A percentile compares a stretch with the other conserved stretches of the same genome.
Conservation (phyloP, 768 basidiomycete species). For the Russula sp. region DNA sequence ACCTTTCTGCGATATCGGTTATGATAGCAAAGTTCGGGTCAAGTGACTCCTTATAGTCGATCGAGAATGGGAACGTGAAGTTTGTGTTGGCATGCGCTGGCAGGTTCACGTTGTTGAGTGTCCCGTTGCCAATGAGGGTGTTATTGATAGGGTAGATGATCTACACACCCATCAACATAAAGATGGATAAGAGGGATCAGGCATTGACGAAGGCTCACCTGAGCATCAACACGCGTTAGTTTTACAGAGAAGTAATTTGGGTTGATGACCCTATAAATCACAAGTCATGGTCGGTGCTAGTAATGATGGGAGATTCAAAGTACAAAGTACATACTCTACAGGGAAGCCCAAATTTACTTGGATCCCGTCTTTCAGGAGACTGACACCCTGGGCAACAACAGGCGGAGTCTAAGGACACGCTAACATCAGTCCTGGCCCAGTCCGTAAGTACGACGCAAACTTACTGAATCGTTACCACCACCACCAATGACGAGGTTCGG, state of each 20-base stretch:
- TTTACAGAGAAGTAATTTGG: conserved; percentile 74
- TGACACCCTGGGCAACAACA: conserved; percentile 4
- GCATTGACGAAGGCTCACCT: conserved; percentile 33
- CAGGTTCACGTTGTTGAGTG: conserved; percentile 35
- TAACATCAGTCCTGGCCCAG: not conserved
- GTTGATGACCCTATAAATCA: conserved; percentile 55
- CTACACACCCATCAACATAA: conserved; percentile 30
- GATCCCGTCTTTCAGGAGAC: conserved; percentile 7
- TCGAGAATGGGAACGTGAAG: conserved; percentile 68
- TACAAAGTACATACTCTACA: conserved; percentile 12
- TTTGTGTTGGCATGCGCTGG: conserved; percentile 48
- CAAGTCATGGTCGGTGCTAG: conserved; percentile 6
- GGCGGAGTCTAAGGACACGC: not conserved
- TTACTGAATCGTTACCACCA: conserved; percentile 34
- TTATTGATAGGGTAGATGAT: conserved; percentile 71
- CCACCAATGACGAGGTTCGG: conserved; percentile 56
- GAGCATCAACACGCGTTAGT: conserved; percentile 55
- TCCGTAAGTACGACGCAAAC: conserved; percentile 34
- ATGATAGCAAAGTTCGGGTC: conserved; percentile 51
- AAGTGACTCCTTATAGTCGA: conserved; percentile 48
- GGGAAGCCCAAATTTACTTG: conserved; percentile 17
- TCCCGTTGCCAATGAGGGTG: conserved; percentile 60
- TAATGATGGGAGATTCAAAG: conserved; percentile 8
- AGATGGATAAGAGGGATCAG: not conserved
- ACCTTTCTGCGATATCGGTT: conserved; percentile 54